Evolutionary conservation across 306 rosid genomes (phyloP).

Genomic region (Quillaja saponaria): DNA sequence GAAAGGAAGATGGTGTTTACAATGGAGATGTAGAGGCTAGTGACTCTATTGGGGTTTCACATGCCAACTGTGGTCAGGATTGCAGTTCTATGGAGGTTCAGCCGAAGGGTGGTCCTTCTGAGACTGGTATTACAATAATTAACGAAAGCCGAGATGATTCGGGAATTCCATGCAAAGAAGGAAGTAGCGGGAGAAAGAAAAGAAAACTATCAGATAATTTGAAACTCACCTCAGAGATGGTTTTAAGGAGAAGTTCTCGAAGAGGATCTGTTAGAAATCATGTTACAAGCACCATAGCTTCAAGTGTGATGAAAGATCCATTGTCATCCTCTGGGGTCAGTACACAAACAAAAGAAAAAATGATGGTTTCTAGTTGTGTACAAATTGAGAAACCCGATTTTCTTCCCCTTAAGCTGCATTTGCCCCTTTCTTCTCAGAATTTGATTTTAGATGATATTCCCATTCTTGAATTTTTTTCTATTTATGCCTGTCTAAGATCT

Average conservation of each 20-base stretch:
- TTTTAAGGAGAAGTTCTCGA: conserved; percentile 94
- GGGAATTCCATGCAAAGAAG: conserved; percentile 47
- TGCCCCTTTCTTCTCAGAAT: conserved; percentile 82
- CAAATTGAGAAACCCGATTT: conserved; percentile 46
- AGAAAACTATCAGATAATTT: conserved; percentile 46
- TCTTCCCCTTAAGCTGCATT: conserved; percentile 52
- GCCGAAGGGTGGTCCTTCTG: conserved; percentile 49
- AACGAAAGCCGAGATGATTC: conserved; percentile 43
- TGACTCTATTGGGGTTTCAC: conserved; percentile 31
- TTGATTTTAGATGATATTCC: conserved; percentile 72
- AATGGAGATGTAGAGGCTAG: conserved; percentile 39
- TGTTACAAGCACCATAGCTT: conserved; percentile 24
- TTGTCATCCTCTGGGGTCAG: conserved; percentile 50
- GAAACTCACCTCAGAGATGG: conserved; percentile 48
- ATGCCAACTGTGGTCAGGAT: conserved; percentile 35
- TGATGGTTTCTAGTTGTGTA: conserved; percentile 34
- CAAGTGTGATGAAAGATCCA: conserved; percentile 42
- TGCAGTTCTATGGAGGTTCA: conserved; percentile 37
- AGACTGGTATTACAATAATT: conserved; percentile 41
- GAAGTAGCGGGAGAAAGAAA: conserved; percentile 60
- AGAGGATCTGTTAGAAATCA: conserved; percentile 59
- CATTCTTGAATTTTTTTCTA: conserved; percentile 79
- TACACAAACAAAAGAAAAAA: conserved; percentile 64
- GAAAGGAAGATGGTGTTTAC: conserved; percentile 32
- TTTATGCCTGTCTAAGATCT: conserved; percentile 80